Conservation (phyloP, 768 basidiomycete species). For the Russula sp. region DNA sequence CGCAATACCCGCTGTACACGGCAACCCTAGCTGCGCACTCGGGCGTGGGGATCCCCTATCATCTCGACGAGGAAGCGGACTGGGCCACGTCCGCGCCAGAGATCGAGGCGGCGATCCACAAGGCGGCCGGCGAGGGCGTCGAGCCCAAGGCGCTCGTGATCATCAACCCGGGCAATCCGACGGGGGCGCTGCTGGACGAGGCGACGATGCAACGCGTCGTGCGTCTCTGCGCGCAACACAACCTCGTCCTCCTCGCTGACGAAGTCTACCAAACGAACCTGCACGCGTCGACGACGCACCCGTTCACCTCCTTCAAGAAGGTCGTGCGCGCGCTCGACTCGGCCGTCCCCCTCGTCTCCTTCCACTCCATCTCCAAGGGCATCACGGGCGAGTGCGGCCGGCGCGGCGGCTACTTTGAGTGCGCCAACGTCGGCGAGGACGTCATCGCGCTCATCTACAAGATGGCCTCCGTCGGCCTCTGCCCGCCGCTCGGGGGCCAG, state of each 20-base stretch:
- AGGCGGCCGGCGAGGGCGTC: constrained; percentile 54
- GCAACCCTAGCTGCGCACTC: constrained; percentile 82
- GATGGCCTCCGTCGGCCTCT: constrained; percentile 86
- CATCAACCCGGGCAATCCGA: constrained; percentile 99
- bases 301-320: constrained; percentile 94
- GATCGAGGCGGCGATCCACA: constrained; percentile 58
- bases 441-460: constrained; percentile 89
- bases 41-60: constrained; percentile 80
- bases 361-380: constrained; percentile 98
- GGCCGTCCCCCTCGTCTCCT: constrained; percentile 80
- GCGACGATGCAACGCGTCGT: constrained; percentile 68
- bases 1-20: constrained; percentile 97
- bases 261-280: constrained; percentile 98
- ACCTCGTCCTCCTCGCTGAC: constrained; percentile 87
- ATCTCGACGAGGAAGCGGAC: constrained; percentile 70
- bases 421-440: constrained; percentile 70
- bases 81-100: constrained; percentile 77
- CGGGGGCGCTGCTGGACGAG: constrained; percentile 74
- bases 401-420: constrained; percentile 96
- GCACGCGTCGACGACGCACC: constrained; percentile 54
- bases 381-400: constrained; percentile 94
- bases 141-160: constrained; percentile 82
- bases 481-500: constrained; percentile 86
- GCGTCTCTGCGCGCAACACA: constrained; percentile 76
- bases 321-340: constrained; percentile 60